phyloP scores from a whole-genome alignment of 1,284 basidiomycete genomes.

The Blastosporella zonata region DNA sequence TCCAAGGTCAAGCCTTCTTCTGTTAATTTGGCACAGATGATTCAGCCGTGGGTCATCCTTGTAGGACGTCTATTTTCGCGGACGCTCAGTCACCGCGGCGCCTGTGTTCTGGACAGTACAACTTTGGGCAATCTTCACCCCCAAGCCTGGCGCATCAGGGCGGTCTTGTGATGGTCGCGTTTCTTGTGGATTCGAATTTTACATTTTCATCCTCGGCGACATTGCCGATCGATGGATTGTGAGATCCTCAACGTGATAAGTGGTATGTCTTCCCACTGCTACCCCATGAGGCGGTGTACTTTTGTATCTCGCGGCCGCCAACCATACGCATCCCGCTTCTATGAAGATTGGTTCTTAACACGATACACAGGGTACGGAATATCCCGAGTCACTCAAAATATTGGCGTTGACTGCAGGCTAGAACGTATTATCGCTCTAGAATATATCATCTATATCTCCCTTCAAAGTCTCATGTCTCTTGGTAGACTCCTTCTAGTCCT shows the following conservation, averaged over 20 bases:
- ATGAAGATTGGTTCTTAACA: background rate
- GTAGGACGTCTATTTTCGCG: background rate
- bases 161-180: background rate
- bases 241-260: background rate
- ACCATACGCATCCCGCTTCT: background rate
- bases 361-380: background rate
- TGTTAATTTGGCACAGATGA: background rate
- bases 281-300: slow-evolving; percentile 8
- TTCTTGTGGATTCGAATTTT: too few species aligned
- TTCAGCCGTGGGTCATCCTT: background rate
- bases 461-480: slow-evolving; percentile 5
- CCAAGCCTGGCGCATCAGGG: background rate
- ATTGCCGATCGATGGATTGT: slow-evolving; percentile 4
- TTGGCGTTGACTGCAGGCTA: background rate
- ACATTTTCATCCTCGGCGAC: slow-evolving; percentile 2
- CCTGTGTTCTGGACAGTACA: background rate
- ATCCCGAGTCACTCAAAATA: background rate
- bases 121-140: slow-evolving; percentile 1
- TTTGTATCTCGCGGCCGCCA: background rate
- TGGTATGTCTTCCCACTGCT: slow-evolving; percentile 8
- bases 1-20: background rate
- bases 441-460: slow-evolving; percentile 15
- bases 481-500: slow-evolving; percentile 3
- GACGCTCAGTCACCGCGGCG: background rate
- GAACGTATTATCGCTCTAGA: slow-evolving; percentile 9